These are phyloP conservation scores for Candida glaebosa DNA, from an alignment of 805 yeast genomes.

Conservation along the genomic window DNA sequence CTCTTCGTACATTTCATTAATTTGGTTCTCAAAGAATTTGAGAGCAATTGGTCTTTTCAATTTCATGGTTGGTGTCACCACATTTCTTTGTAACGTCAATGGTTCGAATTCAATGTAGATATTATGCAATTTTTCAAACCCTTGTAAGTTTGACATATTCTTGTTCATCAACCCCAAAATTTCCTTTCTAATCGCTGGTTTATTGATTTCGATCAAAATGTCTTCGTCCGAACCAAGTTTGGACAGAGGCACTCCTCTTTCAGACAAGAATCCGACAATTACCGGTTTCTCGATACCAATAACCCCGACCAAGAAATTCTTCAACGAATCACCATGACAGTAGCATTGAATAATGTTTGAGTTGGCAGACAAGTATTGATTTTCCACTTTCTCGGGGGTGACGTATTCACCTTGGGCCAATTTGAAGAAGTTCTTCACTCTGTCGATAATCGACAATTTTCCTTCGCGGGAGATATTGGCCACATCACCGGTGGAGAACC, in stretches of 20 bases:
- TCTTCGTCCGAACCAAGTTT: slow-evolving; percentile 16
- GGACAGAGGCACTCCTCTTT: slow-evolving; percentile 9
- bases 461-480: slow-evolving; percentile 34
- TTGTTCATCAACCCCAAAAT: slow-evolving; percentile 37
- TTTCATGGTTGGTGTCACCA: slow-evolving; percentile 64
- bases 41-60: slow-evolving; percentile 39
- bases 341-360: slow-evolving; percentile 51
- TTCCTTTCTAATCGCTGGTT: slow-evolving; percentile 31
- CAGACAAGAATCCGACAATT: slow-evolving; percentile 16
- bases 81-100: slow-evolving; percentile 55
- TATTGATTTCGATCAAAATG: slow-evolving; percentile 25
- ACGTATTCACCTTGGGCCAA: slow-evolving; percentile 54
- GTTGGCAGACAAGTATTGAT: slow-evolving; percentile 51
- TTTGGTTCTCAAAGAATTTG: slow-evolving; percentile 20
- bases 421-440: slow-evolving; percentile 79
- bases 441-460: slow-evolving; percentile 59
- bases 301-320: slow-evolving; percentile 56
- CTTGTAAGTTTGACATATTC: slow-evolving; percentile 41
- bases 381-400: slow-evolving; percentile 75
- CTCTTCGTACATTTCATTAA: slow-evolving; percentile 27
- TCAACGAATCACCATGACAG: slow-evolving; percentile 61
- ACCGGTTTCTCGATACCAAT: slow-evolving; percentile 54
- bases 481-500: slow-evolving; percentile 60
- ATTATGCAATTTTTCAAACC: slow-evolving; percentile 64
- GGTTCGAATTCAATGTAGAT: slow-evolving; percentile 54